Evolutionary conservation across 306 rosid species (phyloP), one percentile per base, ranked within the genome.

Genomic region (Gillenia trifoliata): DNA sequence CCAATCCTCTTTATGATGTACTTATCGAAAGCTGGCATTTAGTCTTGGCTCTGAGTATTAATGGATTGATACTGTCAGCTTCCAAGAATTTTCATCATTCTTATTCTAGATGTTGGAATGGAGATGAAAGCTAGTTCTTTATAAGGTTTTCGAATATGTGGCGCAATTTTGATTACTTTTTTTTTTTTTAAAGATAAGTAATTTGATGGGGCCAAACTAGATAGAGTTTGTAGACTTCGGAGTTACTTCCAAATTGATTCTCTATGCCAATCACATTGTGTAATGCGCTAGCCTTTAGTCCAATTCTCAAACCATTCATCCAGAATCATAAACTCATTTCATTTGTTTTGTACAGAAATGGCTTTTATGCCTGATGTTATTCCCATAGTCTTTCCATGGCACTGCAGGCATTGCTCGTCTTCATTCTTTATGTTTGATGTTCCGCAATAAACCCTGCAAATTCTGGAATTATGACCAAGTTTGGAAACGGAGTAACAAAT

Each of bases 371-470:
- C 16, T 36, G 55, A 71, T 77, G 68, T 68, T 77, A 59, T 77
- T 71, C 64, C 75, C 25, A 20, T 72, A 30, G 38, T 66, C 52
- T 85, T 79, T 67, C 76, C 55, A 38, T 84, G 73, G 79, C 43
- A 86, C 76, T 83, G 83, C 95, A 93, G 98, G 98, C 93, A 77
- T 89, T 93, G 72, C 79, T 80, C 66, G 97, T 93, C 74, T 93
- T 93, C 85, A 87, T 91, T 85, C 95, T 93, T 82, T 93, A 93
- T 68, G 81, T 88, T 66, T 88, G 98, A 78, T 93, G 96, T 75
- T 91, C 98, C 98, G 98, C 98, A 70, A 93, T 93, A 70, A 93
- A 93, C 83, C 98, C 98, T 43, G 97, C 98, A 12, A 97, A 93
- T 85, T 96, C 98, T 5, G 95, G 98, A 78, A 93, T 93, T 64